These are phyloP conservation scores for Diaporthe humulicola DNA, from an alignment of 2,329 filamentous ascomycete genomes.

Conservation along the genomic window DNA sequence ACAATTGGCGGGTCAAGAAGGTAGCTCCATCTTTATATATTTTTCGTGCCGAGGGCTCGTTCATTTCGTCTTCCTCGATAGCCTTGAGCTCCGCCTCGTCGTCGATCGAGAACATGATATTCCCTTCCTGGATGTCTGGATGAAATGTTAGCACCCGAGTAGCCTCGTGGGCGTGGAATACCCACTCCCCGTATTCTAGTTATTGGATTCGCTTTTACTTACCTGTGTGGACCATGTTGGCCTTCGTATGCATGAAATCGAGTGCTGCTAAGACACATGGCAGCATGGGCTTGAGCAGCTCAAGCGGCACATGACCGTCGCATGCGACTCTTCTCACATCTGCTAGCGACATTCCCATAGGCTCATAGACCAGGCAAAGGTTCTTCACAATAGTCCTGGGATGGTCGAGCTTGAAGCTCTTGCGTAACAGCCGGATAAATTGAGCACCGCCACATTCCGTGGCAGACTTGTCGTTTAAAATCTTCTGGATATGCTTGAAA, in stretches of 20 bases:
- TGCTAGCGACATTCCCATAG: not conserved
- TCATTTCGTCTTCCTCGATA: not conserved
- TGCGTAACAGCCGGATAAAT: not conserved
- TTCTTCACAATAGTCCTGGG: not conserved
- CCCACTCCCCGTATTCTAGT: not conserved
- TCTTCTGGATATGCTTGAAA: not conserved
- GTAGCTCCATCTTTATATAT: not conserved
- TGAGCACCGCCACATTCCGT: not conserved
- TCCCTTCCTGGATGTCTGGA: conserved; percentile 1
- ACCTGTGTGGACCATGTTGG: conserved; percentile 1
- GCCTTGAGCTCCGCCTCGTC: not conserved
- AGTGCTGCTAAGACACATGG: not conserved
- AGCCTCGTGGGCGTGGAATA: not conserved
- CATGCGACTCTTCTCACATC: not conserved
- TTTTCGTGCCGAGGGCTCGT: not conserved
- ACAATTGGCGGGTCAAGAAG: not conserved
- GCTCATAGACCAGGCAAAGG: not conserved
- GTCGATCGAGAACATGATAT: not conserved
- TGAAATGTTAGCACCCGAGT: not conserved
- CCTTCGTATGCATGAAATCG: conserved; percentile 4
- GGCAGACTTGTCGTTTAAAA: not conserved
- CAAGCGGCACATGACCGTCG: not conserved
- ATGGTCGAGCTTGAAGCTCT: not conserved
- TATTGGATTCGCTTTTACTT: not conserved
- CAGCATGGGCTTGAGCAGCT: not conserved